Percentiles rank a stretch among this genome's conserved stretches.
Evolutionary conservation across 345 rosid species (phyloP).

Genomic region (Corchorus capsularis): DNA sequence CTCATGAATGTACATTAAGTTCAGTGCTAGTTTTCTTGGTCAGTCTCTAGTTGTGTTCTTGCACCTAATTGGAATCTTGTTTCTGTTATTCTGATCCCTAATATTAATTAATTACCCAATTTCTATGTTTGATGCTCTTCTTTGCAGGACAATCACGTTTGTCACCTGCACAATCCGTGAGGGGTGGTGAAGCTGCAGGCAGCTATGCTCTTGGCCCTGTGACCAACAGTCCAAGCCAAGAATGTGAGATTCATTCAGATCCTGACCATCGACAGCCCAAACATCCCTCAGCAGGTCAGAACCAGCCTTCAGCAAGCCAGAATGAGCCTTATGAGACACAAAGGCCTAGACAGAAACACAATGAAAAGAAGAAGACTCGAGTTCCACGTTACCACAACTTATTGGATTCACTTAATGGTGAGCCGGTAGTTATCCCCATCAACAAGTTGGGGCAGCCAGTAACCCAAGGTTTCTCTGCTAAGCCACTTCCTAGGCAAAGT

Average conservation of each 20-base stretch:
- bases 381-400: constrained; percentile 24
- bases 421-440: constrained; percentile 24
- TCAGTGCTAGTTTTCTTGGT: neutral
- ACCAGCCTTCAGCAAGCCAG: neutral
- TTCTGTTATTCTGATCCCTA: too few species aligned
- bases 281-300: constrained; percentile 5
- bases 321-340: too few species aligned
- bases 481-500: constrained; percentile 31
- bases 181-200: too few species aligned
- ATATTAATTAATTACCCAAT: too few species aligned
- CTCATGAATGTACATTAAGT: neutral
- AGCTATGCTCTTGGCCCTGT: too few species aligned
- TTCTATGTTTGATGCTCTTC: too few species aligned
- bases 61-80: neutral
- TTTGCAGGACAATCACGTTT: neutral
- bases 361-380: constrained; percentile 12
- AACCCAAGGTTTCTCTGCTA: constrained; percentile 29
- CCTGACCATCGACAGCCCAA: neutral
- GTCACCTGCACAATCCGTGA: too few species aligned
- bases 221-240: constrained; percentile 4
- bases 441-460: constrained; percentile 33
- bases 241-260: neutral
- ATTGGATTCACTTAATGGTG: constrained; percentile 13
- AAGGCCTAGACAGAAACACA: neutral
- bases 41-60: too few species aligned